Conservation (phyloP, 2,329 filamentous ascomycete genomes). For the Talaromyces sp. region DNA sequence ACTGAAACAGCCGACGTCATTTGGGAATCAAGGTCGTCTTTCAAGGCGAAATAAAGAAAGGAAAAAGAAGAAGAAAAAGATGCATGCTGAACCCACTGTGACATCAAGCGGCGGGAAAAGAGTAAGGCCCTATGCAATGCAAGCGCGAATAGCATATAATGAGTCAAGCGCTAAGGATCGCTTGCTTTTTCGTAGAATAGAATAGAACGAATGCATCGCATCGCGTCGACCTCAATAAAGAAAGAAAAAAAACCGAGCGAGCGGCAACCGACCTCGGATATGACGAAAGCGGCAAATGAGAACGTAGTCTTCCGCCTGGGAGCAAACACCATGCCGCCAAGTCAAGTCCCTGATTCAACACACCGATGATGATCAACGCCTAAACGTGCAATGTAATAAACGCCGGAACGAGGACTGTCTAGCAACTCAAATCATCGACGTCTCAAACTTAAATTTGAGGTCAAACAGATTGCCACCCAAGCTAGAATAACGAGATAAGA, state of each 20-base stretch:
- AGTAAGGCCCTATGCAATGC: slow-evolving; percentile 10
- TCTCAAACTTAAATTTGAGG: slow-evolving; percentile 5
- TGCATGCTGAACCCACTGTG: slow-evolving; percentile 16
- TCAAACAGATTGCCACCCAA: slow-evolving; percentile 21
- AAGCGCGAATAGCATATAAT: slow-evolving; percentile 1
- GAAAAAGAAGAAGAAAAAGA: slow-evolving; percentile 12
- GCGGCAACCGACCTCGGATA: background rate
- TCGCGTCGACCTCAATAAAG: background rate
- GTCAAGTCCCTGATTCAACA: slow-evolving; percentile 9
- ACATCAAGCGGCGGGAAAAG: slow-evolving; percentile 14
- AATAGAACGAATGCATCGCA: slow-evolving; percentile 1
- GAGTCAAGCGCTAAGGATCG: background rate
- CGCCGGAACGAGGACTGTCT: slow-evolving; percentile 17
- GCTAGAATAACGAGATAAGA: slow-evolving; percentile 9
- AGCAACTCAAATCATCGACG: slow-evolving; percentile 8
- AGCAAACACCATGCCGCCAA: slow-evolving; percentile 16
- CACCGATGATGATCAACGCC: slow-evolving; percentile 18
- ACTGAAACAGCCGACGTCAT: slow-evolving; percentile 12
- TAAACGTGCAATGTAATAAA: slow-evolving; percentile 20
- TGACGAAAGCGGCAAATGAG: slow-evolving; percentile 18
- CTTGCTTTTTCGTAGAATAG: background rate
- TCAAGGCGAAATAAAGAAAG: slow-evolving; percentile 8
- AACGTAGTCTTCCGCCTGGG: slow-evolving; percentile 12
- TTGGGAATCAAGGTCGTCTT: slow-evolving; percentile 1
- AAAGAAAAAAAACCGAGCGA: background rate